Percentiles rank a stretch among this genome's conserved stretches.
Evolutionary conservation across 1,139 yeast species (phyloP).

Genomic region (Sugiyamaella grinbergsii): DNA sequence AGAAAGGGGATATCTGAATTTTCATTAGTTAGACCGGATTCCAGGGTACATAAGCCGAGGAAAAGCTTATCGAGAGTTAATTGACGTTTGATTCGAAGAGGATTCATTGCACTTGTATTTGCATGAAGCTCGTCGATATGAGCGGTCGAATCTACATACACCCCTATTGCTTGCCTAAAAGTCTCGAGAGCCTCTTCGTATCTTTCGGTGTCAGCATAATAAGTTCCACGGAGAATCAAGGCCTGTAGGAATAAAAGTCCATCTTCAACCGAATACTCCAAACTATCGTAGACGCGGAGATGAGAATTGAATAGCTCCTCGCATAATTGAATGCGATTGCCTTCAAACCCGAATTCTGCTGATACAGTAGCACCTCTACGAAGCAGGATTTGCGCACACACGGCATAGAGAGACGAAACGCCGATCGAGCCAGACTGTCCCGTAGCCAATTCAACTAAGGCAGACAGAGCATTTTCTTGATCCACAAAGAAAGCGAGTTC

Average conservation of each 20-base stretch:
- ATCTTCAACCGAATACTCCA: background rate
- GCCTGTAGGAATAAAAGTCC: conserved; percentile 11
- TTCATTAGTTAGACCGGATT: conserved; percentile 7
- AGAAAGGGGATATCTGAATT: background rate
- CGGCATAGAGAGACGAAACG: conserved; percentile 13
- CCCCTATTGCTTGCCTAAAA: conserved; percentile 4
- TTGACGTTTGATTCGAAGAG: conserved; percentile 5
- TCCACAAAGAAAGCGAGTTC: conserved; percentile 18
- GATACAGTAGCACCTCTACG: conserved; percentile 17
- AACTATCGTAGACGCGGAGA: conserved; percentile 1
- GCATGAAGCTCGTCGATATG: background rate
- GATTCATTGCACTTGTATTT: conserved; percentile 1
- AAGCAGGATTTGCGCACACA: conserved; percentile 17
- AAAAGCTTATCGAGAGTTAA: conserved; percentile 7
- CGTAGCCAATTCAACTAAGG: background rate
- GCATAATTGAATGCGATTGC: conserved; percentile 14
- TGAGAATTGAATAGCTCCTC: conserved; percentile 13
- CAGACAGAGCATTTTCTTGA: conserved; percentile 12
- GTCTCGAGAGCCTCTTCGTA: conserved; percentile 11
- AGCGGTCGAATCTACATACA: conserved; percentile 6
- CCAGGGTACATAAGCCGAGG: conserved; percentile 13
- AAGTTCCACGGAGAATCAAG: conserved; percentile 13
- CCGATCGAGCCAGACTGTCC: conserved; percentile 2
- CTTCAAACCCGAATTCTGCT: conserved; percentile 10
- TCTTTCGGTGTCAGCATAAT: conserved; percentile 14